phyloP scores from a whole-genome alignment of 129 eudicot species.

The Flaveria bidentis region DNA sequence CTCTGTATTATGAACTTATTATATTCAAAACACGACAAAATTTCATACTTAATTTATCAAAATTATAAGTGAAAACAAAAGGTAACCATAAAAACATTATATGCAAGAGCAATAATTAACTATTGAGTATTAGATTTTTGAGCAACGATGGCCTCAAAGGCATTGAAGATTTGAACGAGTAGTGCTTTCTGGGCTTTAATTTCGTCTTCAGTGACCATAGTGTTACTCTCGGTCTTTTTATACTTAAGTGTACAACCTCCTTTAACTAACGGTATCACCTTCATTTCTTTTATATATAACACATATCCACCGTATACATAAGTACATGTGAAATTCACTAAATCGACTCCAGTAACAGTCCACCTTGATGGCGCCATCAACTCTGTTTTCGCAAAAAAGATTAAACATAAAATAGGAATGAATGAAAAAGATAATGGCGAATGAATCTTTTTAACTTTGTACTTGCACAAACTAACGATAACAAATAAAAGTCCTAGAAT shows the following conservation, averaged over 20 bases:
- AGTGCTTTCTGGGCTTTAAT: not conserved
- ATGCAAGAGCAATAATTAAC: no score
- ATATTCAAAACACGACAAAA: not conserved
- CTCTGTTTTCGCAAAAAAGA: no score
- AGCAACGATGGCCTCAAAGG: not conserved
- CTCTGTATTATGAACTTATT: not conserved
- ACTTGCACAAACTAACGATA: no score
- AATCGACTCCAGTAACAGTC: not conserved
- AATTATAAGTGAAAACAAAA: not conserved
- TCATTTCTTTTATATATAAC: not conserved
- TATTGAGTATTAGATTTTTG: not conserved
- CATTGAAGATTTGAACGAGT: not conserved
- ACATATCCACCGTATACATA: not conserved
- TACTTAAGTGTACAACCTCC: constrained; percentile 5
- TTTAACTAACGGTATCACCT: not conserved
- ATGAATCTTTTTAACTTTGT: no score
- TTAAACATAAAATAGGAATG: no score
- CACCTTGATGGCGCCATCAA: not conserved
- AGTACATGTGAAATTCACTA: not conserved
- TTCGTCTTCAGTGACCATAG: not conserved
- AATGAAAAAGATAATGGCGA: no score
- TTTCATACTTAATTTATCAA: not conserved
- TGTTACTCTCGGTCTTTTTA: not conserved
- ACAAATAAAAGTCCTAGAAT: no score
- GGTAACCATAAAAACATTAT: not conserved